Evolutionary conservation across 2,329 filamentous ascomycete genomes (phyloP), one percentile per base, ranked within the genome.

Genomic region (Curvularia spicifera): DNA sequence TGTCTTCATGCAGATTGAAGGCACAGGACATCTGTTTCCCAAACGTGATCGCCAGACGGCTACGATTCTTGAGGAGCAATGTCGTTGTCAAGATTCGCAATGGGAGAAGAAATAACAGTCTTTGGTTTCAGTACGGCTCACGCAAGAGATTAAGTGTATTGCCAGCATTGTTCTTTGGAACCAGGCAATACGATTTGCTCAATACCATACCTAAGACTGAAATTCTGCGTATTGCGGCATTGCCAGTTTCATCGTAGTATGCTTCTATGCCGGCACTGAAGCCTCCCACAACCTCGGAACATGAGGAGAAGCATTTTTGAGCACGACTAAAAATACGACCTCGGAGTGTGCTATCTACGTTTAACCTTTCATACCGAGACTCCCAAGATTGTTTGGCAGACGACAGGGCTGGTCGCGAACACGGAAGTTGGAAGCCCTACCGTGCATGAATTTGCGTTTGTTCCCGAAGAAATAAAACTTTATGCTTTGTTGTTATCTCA

Each of bases 401-500:
- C 7, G n/a, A 31, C 44, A 46, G 44, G 44, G 44, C 44, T 33
- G 28, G 28, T 33, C 10, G 28, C 44, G 28, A 46, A 20, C 15
- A 31, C 9, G 28, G 44, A 13, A 20, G 1, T 12, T 35, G 15
- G 22, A 28, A 22, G 22, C 15, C n/a, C 22, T 20, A 18, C 46
- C 33, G 46, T 20, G 47, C 47, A 50, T 50, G 22, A 50, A 50
- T 29, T n/a, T 20, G 40, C 10, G 35, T 28, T 40, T 50, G 35
- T 22, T 50, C 33, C 24, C 33, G 47, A 40, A 28, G 22, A 40
- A 29, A 35, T 28, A 50, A 29, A 49, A 50, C 33, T 40, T 40
- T 8, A 50, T 50, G 47, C 33, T 18, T 28, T 28, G 9, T 24
- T 28, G 33, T 26, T 9, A 31, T 33, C 6, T 46, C 26, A 7